Evolutionary conservation across 768 basidiomycete genomes (phyloP).

Genomic region (Chalciporus pseudorubinellus): DNA sequence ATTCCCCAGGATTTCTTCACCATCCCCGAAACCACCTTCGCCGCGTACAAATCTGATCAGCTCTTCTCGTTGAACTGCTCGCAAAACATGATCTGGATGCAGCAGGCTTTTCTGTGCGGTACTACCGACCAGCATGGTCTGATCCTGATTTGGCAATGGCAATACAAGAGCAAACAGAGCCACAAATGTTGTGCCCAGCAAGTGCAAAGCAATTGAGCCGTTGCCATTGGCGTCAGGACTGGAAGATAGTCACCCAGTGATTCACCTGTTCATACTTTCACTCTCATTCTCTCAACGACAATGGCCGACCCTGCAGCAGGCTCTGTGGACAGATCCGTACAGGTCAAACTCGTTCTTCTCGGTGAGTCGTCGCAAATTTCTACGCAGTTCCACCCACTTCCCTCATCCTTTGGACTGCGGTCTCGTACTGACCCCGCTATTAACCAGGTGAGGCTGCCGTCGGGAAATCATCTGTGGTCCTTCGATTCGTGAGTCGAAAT

Average conservation of each 20-base stretch:
- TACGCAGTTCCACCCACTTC: background rate
- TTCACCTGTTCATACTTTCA: conserved; percentile 1
- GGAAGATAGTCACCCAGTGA: background rate
- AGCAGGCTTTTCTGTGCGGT: too few relatives aligned
- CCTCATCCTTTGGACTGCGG: background rate
- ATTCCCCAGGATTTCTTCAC: too few relatives aligned
- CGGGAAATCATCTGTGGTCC: conserved; percentile 97
- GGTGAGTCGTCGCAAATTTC: conserved; percentile 52
- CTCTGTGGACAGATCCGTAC: conserved; percentile 84
- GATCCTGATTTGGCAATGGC: background rate
- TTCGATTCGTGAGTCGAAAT: conserved; percentile 77
- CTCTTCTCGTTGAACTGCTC: too few relatives aligned
- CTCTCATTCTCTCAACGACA: conserved; percentile 14
- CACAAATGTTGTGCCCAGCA: too few relatives aligned
- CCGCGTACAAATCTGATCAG: too few relatives aligned
- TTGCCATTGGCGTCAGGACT: background rate
- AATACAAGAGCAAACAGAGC: conserved; percentile 26
- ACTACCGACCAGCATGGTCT: too few relatives aligned
- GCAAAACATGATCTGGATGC: too few relatives aligned
- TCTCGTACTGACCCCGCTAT: background rate
- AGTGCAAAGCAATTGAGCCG: too few relatives aligned
- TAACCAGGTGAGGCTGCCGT: conserved; percentile 92
- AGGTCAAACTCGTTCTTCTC: conserved; percentile 96
- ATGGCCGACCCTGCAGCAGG: conserved; percentile 80
- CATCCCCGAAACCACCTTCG: too few relatives aligned